Percentiles rank a stretch among this genome's conserved stretches.
Evolutionary conservation across 2,329 filamentous ascomycete species (phyloP).

Genomic region (Neurospora sp.): DNA sequence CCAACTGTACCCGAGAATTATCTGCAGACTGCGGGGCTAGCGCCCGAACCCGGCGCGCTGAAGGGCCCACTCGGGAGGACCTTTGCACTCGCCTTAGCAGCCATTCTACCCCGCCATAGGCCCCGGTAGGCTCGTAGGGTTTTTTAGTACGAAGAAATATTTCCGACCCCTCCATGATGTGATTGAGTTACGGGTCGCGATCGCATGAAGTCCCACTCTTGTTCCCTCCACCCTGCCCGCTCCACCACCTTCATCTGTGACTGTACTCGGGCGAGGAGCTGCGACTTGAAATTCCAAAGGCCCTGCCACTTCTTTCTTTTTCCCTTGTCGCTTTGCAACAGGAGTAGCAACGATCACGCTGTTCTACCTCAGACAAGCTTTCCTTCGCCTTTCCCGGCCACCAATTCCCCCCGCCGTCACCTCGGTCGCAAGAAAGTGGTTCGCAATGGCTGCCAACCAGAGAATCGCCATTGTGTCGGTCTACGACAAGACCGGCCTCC

Average conservation of each 20-base stretch:
- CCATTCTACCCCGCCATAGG: slow-evolving; percentile 4
- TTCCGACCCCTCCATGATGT: slow-evolving; percentile 8
- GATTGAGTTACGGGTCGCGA: not conserved
- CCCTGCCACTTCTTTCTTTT: not conserved
- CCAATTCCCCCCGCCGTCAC: slow-evolving; percentile 6
- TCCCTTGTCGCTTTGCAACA: not conserved
- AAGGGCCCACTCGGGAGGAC: not conserved
- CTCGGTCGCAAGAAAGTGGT: slow-evolving; percentile 3
- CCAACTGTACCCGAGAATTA: not conserved
- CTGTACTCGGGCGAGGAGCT: not conserved
- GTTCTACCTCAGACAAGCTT: not conserved
- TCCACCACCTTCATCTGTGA: not conserved
- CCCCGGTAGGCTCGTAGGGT: slow-evolving; percentile 1
- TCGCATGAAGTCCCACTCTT: not conserved
- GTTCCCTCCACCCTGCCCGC: not conserved
- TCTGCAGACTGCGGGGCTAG: slow-evolving; percentile 1
- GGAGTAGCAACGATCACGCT: slow-evolving; percentile 1
- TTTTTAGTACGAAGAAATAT: slow-evolving; percentile 9
- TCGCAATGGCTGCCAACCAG: slow-evolving; percentile 32
- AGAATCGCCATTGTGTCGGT: slow-evolving; percentile 87
- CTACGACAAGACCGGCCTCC: slow-evolving; percentile 94
- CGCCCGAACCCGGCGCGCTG: not conserved
- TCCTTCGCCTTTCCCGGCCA: not conserved
- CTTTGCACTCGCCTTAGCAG: slow-evolving; percentile 1
- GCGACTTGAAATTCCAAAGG: not conserved